A percentile compares a stretch with the other conserved stretches of the same genome.
Evolutionary conservation across 23 red algal genomes (phyloP).

Genomic region (Chondrus crispus): DNA sequence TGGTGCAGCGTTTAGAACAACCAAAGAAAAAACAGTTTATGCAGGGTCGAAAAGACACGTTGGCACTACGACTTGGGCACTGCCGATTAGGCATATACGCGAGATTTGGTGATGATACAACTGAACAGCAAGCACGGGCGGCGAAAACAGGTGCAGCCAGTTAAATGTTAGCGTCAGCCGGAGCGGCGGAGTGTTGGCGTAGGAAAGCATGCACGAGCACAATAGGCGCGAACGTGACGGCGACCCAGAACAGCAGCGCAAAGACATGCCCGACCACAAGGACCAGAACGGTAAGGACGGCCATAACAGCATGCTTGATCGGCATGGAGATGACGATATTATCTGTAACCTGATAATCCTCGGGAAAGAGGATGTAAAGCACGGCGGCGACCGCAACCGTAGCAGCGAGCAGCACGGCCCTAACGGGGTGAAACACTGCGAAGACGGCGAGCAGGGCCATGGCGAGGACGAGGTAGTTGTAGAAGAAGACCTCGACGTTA

Average conservation of each 20-base stretch:
- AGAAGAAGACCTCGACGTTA: constrained; percentile 78
- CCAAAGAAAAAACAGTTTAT: no score
- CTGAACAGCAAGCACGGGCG: no score
- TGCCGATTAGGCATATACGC: no score
- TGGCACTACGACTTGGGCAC: no score
- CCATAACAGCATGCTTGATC: constrained; percentile 62
- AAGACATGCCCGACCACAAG: constrained; percentile 61
- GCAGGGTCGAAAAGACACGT: no score
- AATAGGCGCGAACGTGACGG: constrained; percentile 26
- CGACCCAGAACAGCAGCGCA: constrained; percentile 25
- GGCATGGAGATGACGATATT: constrained; percentile 20
- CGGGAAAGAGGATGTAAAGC: constrained; percentile 59
- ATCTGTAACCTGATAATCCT: constrained; percentile 32
- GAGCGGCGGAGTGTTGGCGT: constrained; percentile 28
- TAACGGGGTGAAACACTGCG: constrained; percentile 38
- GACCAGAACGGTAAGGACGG: constrained; percentile 23
- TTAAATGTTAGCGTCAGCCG: not conserved
- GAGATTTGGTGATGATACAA: no score
- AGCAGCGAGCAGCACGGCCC: constrained; percentile 15
- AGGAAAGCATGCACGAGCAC: constrained; percentile 48
- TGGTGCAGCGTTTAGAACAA: no score
- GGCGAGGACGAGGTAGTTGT: constrained; percentile 62
- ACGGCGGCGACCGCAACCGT: not conserved
- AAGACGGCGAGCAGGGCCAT: not conserved
- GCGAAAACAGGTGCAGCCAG: no score